These are phyloP conservation scores for Apiotrichum akiyoshidainum DNA, from an alignment of 1,284 basidiomycete genomes.

Conservation along the genomic window DNA sequence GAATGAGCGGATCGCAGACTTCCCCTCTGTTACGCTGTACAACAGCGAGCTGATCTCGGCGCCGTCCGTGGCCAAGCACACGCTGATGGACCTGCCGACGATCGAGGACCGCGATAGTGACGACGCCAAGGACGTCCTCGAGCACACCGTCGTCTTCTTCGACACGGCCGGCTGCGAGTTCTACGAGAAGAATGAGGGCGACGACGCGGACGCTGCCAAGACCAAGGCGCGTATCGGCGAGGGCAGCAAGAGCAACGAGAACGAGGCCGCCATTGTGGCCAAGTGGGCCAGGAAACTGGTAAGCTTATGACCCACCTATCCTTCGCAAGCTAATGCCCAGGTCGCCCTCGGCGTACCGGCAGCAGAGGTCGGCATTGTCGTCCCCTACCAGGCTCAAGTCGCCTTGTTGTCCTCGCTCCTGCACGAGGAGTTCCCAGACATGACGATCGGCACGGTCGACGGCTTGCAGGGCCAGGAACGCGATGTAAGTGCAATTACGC, in stretches of 20 bases:
- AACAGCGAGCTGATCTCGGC: constrained; percentile 68
- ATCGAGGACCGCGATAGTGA: constrained; percentile 55
- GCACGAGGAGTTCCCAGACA: constrained; percentile 64
- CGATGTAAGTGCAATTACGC: constrained; percentile 35
- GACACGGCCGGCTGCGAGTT: constrained; percentile 92
- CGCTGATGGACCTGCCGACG: constrained; percentile 68
- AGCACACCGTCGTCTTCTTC: constrained; percentile 81
- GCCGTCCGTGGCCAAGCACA: constrained; percentile 65
- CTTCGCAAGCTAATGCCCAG: constrained; percentile 52
- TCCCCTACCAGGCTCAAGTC: constrained; percentile 94
- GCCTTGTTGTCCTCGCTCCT: constrained; percentile 70
- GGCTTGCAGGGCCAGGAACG: constrained; percentile 87
- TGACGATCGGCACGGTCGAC: constrained; percentile 88
- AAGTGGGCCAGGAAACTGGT: constrained; percentile 77
- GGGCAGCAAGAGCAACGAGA: constrained; percentile 86
- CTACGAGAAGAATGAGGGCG: constrained; percentile 63
- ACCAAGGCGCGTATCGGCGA: constrained; percentile 56
- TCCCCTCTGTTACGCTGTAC: constrained; percentile 83
- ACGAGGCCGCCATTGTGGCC: constrained; percentile 81
- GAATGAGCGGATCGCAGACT: constrained; percentile 79
- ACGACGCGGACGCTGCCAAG: constrained; percentile 43
- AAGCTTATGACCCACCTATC: constrained; percentile 28
- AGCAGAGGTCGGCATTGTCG: constrained; percentile 80
- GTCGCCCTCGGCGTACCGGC: constrained; percentile 66
- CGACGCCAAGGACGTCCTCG: constrained; percentile 65